Evolutionary conservation across 257 asterid species (phyloP), one percentile per base, ranked within the genome.

Genomic region (Capsicum pubescens): DNA sequence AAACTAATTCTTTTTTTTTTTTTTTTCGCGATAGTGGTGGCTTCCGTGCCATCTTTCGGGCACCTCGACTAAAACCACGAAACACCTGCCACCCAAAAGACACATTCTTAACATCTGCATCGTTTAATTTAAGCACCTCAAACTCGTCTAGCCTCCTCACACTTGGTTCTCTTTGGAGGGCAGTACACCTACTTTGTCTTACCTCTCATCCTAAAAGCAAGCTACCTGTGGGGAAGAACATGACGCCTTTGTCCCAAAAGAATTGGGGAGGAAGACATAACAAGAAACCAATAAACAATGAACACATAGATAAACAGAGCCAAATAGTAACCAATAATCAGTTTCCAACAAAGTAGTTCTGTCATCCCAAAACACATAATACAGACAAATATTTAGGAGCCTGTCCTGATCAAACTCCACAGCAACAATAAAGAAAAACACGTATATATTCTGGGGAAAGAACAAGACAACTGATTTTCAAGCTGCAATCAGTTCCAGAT

Each of bases 381-480:
- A 39, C 44, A 39, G 44, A 72, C n/a, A 48, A 48, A 7, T 12
- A 48, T 19, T 19, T 48, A 0, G 19, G 80, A 72, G 36, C 80
- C 21, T 74, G 12, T 19, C 60, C 44, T 48, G 44, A 74, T 74
- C 80, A 50, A 72, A 72, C 80, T 72, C 6, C 39, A 48, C 48
- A 19, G n/a, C 36, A 21, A 50, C 12, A 44, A 21, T 3, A 21
- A 44, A 50, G 10, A 54, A 26, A 26, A 26, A 39, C 44, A 39
- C 4, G 54, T 52, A 54, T 2, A 13, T 26, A 52, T n/a, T n/a
- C 46, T 12, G 15, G 26, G 63, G 81, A 54, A 54, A 39, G 59
- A 54, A 54, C 39, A 10, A 19, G 2, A 76, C 48, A 52, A 54
- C 5, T n/a, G 2, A 26, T 26, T 14, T 11, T 26, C 63, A 54